These are phyloP conservation scores for Arthrobotrys megalospora DNA, from an alignment of 2,329 filamentous ascomycete species.

Conservation along the genomic window DNA sequence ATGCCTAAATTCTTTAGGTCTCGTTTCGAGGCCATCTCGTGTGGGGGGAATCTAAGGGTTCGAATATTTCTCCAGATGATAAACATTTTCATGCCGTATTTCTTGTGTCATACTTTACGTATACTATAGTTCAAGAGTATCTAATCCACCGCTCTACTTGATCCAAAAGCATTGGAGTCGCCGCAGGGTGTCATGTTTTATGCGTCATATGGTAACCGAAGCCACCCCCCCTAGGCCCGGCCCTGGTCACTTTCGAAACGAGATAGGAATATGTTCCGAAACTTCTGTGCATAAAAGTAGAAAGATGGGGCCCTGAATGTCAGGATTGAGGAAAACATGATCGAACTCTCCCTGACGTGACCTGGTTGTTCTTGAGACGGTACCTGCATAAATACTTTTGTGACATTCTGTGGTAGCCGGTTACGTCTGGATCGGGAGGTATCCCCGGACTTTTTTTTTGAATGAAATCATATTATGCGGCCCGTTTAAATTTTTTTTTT, in stretches of 20 bases:
- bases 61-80: too few relatives aligned
- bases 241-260: conserved; percentile 7
- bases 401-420: too few relatives aligned
- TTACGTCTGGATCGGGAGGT: not conserved
- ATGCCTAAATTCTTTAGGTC: too few relatives aligned
- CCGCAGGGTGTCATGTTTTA: not conserved
- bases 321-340: not conserved
- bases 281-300: not conserved
- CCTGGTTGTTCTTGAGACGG: conserved; percentile 1
- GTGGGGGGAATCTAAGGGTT: too few relatives aligned
- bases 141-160: not conserved
- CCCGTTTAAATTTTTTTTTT: too few relatives aligned
- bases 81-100: too few relatives aligned
- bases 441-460: not conserved
- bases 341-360: not conserved
- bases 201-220: not conserved
- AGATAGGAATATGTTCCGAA: conserved; percentile 6
- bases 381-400: conserved; percentile 1
- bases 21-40: too few relatives aligned
- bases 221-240: not conserved
- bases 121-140: not conserved
- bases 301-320: not conserved
- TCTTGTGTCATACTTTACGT: too few relatives aligned
- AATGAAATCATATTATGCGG: too few relatives aligned
- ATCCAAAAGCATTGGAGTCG: not conserved